Evolutionary conservation across 441 rosid species (phyloP).

Genomic region (Rhodomyrtus psidioides): DNA sequence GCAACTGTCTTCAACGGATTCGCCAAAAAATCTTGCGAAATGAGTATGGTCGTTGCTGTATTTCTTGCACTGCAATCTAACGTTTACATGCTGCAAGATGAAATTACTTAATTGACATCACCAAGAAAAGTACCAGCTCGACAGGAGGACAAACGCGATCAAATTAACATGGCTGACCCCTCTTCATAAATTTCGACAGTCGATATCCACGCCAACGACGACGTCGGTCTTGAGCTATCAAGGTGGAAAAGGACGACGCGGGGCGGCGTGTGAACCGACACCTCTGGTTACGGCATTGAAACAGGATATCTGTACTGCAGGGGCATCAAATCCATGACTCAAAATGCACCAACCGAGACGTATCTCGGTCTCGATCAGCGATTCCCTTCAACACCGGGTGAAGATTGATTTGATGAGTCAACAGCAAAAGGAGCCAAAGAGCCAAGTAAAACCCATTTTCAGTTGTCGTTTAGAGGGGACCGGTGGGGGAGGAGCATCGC

Average conservation of each 20-base stretch:
- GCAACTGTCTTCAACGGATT: not conserved
- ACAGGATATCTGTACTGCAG: not conserved
- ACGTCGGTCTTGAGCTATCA: not conserved
- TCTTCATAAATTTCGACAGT: not conserved
- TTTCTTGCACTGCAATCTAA: not conserved
- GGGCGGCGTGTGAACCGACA: not conserved
- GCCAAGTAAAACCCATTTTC: not conserved
- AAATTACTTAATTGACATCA: not conserved
- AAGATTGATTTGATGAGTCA: not conserved
- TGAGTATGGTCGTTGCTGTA: not conserved
- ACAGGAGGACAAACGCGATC: not conserved
- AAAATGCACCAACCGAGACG: not conserved
- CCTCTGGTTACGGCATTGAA: not conserved
- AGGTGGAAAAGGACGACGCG: not conserved
- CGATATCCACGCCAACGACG: too few species aligned
- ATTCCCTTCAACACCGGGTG: not conserved
- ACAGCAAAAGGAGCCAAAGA: not conserved
- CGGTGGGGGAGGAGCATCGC: not conserved
- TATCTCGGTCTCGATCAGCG: not conserved
- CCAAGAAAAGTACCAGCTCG: not conserved
- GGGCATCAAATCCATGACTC: not conserved
- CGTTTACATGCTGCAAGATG: not conserved
- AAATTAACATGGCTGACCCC: not conserved
- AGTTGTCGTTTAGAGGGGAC: not conserved
- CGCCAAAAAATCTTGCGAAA: not conserved